Evolutionary conservation across 768 basidiomycete species (phyloP), one percentile per base, ranked within the genome.

Genomic region (Phallus indusiatus): DNA sequence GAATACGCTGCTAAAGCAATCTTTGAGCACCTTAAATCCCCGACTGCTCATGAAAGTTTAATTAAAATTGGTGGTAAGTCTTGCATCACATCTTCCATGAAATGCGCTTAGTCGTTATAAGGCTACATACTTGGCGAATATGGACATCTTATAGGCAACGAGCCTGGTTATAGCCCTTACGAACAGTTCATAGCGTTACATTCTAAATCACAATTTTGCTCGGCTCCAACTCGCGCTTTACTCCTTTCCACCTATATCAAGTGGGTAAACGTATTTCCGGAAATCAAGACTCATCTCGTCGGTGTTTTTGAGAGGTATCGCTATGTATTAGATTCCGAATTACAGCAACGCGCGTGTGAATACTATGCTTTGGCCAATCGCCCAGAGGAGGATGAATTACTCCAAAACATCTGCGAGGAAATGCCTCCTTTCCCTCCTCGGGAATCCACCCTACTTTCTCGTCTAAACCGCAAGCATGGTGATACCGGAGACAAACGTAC

Each of bases 211-310:
- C 93, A 95, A 69, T 90, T 92, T 68, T 96, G 94, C 68, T 81
- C 89, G 37, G 93, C 94, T 5, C 75, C 94, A 33, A 98, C 96
- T 8, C 84, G 95, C 35, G 88, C 94, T 0, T 78, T 99, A 33
- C 82, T 99, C 24, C 78, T 99, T 36, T 95, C 96, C 11, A 97
- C 96, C 0, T 99, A 99, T 70, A 87, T 97, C 76, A 99, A 99
- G 81, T 98, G 95, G 95, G 93, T 96, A 63, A 99, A 99, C 69
- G 90, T 99, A 59, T 99, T 98, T 72, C 96, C 96, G 18, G 96
- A 99, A 71, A 96, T 99, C 74, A 96, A 94, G 66, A 81, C 86
- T 7, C 94, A 97, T 64, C 82, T 99, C 28, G 66, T 97, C 69
- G 89, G 86, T 70, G 92, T 98, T 65, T 96, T 99, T 65, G 94